phyloP scores from a whole-genome alignment of 2,329 filamentous ascomycete species.

The Rhynchosporium agropyri region DNA sequence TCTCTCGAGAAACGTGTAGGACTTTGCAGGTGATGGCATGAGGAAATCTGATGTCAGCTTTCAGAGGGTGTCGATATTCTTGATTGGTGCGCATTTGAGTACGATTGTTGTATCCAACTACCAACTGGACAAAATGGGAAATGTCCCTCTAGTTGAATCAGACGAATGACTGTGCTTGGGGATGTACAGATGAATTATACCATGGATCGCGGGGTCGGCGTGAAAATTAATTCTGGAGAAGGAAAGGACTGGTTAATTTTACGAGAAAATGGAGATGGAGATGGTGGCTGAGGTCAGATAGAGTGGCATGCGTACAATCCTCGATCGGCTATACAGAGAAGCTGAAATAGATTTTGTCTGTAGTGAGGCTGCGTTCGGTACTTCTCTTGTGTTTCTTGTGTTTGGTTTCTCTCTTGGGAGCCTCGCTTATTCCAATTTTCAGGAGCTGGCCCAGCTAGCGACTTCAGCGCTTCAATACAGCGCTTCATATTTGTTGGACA shows the following conservation, averaged over 20 bases:
- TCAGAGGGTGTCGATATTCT: no score
- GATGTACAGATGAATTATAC: neutral
- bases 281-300: slow-evolving; percentile 10
- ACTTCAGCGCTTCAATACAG: slow-evolving; percentile 12
- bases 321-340: neutral
- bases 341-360: neutral
- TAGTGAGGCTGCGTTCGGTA: neutral
- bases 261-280: neutral
- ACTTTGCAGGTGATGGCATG: neutral
- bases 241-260: neutral
- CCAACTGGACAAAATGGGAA: neutral
- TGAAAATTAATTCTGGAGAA: neutral
- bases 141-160: neutral
- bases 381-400: neutral
- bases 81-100: no score
- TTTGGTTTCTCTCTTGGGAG: neutral
- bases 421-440: neutral
- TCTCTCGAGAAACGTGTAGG: neutral
- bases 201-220: neutral
- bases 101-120: no score
- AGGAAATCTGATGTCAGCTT: neutral
- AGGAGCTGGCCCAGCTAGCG: neutral
- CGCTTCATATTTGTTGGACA: slow-evolving; percentile 4
- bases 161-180: slow-evolving; percentile 7
- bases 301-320: neutral